Percentiles rank a stretch among this genome's conserved stretches.
These are phyloP conservation scores for Blastobotrys robertii DNA, from an alignment of 805 yeast species.

Conservation along the genomic window DNA sequence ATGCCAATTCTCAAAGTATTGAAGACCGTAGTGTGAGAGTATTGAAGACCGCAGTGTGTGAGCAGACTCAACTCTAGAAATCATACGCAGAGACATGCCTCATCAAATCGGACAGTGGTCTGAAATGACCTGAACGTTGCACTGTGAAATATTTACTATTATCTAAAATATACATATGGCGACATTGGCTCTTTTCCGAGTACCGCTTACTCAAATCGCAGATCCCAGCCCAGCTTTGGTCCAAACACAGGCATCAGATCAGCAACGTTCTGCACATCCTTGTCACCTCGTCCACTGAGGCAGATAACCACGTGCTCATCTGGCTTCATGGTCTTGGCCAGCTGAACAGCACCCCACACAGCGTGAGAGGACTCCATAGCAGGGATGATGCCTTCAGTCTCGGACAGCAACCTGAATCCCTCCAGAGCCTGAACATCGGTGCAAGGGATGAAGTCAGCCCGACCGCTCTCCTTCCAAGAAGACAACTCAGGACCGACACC, in stretches of 20 bases:
- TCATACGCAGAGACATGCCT: too few species aligned
- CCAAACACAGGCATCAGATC: slow-evolving; percentile 86
- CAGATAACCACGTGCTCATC: slow-evolving; percentile 81
- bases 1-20: too few species aligned
- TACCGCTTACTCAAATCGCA: slow-evolving; percentile 63
- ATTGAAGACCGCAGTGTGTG: too few species aligned
- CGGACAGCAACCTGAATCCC: slow-evolving; percentile 82
- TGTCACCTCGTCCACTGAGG: slow-evolving; percentile 97
- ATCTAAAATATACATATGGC: too few species aligned
- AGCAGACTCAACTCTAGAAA: too few species aligned
- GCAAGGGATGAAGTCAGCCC: slow-evolving; percentile 86
- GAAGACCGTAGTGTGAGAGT: too few species aligned
- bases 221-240: slow-evolving; percentile 89
- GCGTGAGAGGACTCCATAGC: slow-evolving; percentile 98
- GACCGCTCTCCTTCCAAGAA: slow-evolving; percentile 86
- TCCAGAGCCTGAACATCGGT: slow-evolving; percentile 90
- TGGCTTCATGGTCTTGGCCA: slow-evolving; percentile 72
- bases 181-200: too few species aligned
- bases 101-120: too few species aligned
- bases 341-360: slow-evolving; percentile 76
- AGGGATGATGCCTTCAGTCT: slow-evolving; percentile 96
- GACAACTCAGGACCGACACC: slow-evolving; percentile 99
- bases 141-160: too few species aligned
- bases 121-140: too few species aligned
- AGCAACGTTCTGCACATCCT: slow-evolving; percentile 96